A percentile compares a stretch with the other conserved stretches of the same genome.
phyloP scores from a whole-genome alignment of 129 eudicot species.

The Tanacetum coccineum region DNA sequence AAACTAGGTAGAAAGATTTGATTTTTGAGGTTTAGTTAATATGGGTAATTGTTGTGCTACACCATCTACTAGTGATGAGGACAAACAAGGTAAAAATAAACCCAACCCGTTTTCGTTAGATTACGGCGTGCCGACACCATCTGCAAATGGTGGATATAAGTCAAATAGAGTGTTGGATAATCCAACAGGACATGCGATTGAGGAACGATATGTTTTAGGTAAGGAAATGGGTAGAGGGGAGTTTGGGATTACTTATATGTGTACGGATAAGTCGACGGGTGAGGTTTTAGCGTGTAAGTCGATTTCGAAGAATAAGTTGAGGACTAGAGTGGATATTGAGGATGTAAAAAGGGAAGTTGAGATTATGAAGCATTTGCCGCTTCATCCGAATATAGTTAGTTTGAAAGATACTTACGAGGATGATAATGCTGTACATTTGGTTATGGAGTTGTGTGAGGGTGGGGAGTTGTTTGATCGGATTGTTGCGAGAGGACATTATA shows the following conservation, averaged over 20 bases:
- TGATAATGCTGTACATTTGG: conserved; percentile 78
- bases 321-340: conserved; percentile 80
- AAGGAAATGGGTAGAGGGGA: conserved; percentile 89
- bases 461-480: conserved; percentile 93
- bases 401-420: conserved; percentile 90
- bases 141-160: conserved; percentile 41
- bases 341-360: conserved; percentile 93
- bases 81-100: conserved; percentile 47
- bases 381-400: conserved; percentile 69
- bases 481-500: conserved; percentile 89
- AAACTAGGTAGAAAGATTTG: conserved; percentile 8
- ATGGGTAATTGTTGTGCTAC: conserved; percentile 86
- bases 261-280: conserved; percentile 61
- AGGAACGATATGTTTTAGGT: conserved; percentile 57
- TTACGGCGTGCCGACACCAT: conserved; percentile 34
- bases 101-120: conserved; percentile 73
- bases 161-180: conserved; percentile 53
- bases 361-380: conserved; percentile 82
- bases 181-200: conserved; percentile 77
- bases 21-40: conserved; percentile 18
- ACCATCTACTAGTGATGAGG: conserved; percentile 50
- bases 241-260: conserved; percentile 85
- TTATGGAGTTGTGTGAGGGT: conserved; percentile 93
- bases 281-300: conserved; percentile 79
- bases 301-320: conserved; percentile 80